Base-by-base conservation (phyloP, 495 filamentous ascomycete genomes). In the Oidiodendron maius region DNA sequence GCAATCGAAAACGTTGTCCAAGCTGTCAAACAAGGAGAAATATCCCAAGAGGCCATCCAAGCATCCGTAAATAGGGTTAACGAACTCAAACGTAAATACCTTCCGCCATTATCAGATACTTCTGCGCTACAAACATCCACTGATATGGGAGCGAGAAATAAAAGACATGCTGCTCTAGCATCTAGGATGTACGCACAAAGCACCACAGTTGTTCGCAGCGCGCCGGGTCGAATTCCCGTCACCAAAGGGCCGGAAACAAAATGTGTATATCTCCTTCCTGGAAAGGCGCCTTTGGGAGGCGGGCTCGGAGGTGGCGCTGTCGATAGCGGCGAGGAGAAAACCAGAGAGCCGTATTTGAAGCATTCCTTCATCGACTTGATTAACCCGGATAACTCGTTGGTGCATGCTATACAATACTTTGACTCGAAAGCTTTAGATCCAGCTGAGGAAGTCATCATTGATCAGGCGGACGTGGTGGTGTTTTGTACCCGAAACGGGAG, bases 281-380 rank as follows among this genome's bases (percentile, higher is more conserved):
- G 67, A n/a, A 69, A 64, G 16, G 57, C 60, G 1, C 65, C 55
- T 15, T 5, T 30, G 12, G 26, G 26, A 12, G 66, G 71, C 23
- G 72, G 72, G n/a, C 60, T 64, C 1, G 62, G 61, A 0, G 66
- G 71, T 26, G 72, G 72, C 36, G 72, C 70, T 34, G 69, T 74
- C 12, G 71, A 71, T 41, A 68, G 68, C 30, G 68, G 72, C 46
- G 71, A 68, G 15, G 54, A 64, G 25, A 64, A 64, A 13, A 61
- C 58, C 32, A 53, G 62, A 42, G 70, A 64, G 3, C 52, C 59
- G 12, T 65, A 69, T 35, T 55, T 63, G 12, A 60, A 61, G 20
- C 60, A 53, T 0, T 44, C 44, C 23, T 74, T 66, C 50, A 59
- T 69, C n/a, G 58, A 69, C 20, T 46, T 64, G 8, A 50, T 74